Percentiles rank a stretch among this genome's conserved stretches.
These are phyloP conservation scores for Termitomyces titanicus DNA, from an alignment of 768 basidiomycete genomes.

Conservation along the genomic window DNA sequence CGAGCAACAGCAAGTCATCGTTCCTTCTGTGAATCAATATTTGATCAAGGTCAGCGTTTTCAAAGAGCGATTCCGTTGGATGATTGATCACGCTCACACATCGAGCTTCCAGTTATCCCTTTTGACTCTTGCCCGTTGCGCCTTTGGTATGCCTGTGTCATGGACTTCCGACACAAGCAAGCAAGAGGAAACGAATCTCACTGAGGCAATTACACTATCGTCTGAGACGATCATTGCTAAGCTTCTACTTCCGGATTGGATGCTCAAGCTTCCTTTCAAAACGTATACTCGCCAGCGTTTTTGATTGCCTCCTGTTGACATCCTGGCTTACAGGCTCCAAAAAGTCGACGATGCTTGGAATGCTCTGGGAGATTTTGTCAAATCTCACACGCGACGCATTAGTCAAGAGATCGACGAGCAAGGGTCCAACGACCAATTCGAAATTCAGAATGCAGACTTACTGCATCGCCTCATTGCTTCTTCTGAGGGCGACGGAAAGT, in stretches of 20 bases:
- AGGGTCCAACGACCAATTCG: neutral
- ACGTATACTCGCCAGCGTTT: constrained; percentile 6
- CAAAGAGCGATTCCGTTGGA: neutral
- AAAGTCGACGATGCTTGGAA: constrained; percentile 10
- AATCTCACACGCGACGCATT: constrained; percentile 3
- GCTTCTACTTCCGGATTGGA: constrained; percentile 20
- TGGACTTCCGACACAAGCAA: constrained; percentile 10
- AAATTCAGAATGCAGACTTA: constrained; percentile 8
- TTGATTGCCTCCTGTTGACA: neutral
- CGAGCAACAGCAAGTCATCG: constrained; percentile 5
- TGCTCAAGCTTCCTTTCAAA: constrained; percentile 21
- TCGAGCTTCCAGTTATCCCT: constrained; percentile 15
- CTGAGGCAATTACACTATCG: constrained; percentile 9
- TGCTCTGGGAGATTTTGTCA: neutral
- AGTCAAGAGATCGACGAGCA: constrained; percentile 9
- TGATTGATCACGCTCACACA: neutral
- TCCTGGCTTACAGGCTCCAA: constrained; percentile 10
- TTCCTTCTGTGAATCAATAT: constrained; percentile 17
- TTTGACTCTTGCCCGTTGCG: constrained; percentile 19
- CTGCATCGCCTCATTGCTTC: constrained; percentile 18
- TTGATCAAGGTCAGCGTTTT: constrained; percentile 18
- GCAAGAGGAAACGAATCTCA: constrained; percentile 5
- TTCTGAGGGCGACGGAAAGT: constrained; percentile 14
- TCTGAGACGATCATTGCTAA: constrained; percentile 12
- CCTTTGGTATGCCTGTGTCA: constrained; percentile 19